phyloP scores from a whole-genome alignment of 2,329 filamentous ascomycete genomes.

The Fusarium nygamai region DNA sequence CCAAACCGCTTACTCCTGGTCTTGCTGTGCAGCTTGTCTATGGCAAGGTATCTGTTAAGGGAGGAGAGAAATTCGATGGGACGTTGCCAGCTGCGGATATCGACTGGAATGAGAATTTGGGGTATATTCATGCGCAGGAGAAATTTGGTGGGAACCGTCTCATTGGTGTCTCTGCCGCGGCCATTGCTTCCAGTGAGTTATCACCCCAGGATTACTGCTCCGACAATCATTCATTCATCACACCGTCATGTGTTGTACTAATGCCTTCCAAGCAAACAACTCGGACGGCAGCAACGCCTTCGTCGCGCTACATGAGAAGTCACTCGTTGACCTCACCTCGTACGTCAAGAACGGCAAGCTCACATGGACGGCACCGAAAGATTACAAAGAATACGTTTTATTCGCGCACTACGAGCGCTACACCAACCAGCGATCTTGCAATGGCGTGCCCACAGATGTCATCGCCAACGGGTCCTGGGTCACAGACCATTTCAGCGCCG shows the following conservation, averaged over 20 bases:
- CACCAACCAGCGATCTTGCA: background rate
- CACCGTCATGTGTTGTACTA: background rate
- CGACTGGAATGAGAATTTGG: background rate
- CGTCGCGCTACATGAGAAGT: background rate
- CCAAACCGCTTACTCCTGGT: background rate
- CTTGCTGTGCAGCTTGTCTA: background rate
- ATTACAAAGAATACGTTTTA: background rate
- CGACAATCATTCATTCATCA: no score
- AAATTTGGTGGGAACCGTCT: background rate
- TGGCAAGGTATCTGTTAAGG: background rate
- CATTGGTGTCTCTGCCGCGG: background rate
- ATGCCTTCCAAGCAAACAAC: accelerated
- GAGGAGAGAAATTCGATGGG: background rate
- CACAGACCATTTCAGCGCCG: background rate
- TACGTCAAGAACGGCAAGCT: background rate
- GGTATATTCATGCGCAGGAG: background rate
- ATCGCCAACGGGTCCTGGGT: background rate
- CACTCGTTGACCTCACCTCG: accelerated
- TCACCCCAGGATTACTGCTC: no score
- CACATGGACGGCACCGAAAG: background rate
- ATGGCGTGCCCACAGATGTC: background rate
- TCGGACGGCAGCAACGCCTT: accelerated
- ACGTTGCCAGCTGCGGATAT: background rate
- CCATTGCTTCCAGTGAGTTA: background rate
- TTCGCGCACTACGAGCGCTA: background rate